These are phyloP conservation scores for Salvia miltiorrhiza DNA, from an alignment of 257 asterid species.

Conservation along the genomic window DNA sequence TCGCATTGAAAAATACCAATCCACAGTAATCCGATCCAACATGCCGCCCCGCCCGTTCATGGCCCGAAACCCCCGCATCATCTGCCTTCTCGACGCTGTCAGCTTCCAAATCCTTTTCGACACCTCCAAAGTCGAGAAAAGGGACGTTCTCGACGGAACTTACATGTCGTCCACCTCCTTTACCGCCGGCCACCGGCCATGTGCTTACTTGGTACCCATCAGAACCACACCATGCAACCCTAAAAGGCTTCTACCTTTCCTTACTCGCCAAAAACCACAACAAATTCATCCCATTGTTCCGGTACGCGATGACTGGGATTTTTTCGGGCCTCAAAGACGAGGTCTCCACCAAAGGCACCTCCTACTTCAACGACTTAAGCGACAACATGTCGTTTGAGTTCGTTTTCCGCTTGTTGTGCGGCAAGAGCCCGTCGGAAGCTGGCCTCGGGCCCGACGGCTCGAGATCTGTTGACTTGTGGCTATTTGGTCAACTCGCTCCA, in stretches of 20 bases:
- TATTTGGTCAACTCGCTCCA: conserved; percentile 56
- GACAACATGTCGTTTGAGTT: conserved; percentile 59
- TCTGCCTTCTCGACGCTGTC: conserved; percentile 61
- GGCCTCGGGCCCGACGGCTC: conserved; percentile 46
- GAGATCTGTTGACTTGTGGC: conserved; percentile 47
- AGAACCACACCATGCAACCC: conserved; percentile 42
- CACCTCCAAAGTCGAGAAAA: conserved; percentile 66
- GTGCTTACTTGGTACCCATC: conserved; percentile 71
- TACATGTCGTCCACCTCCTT: conserved; percentile 60
- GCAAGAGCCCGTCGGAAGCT: conserved; percentile 32
- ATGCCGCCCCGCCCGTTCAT: conserved; percentile 70
- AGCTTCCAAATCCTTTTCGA: conserved; percentile 72
- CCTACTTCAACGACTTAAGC: conserved; percentile 39
- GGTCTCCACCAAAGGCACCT: conserved; percentile 34
- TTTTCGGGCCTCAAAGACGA: conserved; percentile 49
- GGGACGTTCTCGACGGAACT: conserved; percentile 69
- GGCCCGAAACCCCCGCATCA: conserved; percentile 34
- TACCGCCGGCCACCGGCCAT: conserved; percentile 70
- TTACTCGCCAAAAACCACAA: conserved; percentile 33
- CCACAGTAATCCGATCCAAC: conserved; percentile 56
- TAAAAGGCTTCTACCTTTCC: conserved; percentile 43
- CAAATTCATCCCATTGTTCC: conserved; percentile 44
- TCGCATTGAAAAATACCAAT: conserved; percentile 37
- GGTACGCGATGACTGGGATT: conserved; percentile 29
- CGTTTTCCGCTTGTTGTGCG: conserved; percentile 57